phyloP scores from a whole-genome alignment of 805 yeast species.

The Phaffomyces thermotolerans region DNA sequence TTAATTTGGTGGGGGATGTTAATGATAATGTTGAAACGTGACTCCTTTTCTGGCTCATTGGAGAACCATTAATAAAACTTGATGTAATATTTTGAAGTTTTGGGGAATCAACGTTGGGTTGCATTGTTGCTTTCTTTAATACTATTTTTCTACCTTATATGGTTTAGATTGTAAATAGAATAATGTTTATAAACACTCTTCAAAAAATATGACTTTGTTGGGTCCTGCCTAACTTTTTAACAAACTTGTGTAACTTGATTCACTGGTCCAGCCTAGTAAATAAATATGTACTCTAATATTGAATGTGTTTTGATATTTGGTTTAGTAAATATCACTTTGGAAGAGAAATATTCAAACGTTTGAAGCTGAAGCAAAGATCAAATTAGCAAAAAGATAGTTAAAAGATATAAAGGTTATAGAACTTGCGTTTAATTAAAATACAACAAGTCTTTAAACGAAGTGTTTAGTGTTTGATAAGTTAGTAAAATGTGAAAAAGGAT shows the following conservation, averaged over 20 bases:
- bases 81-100: slow-evolving; percentile 9
- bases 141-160: too few relatives aligned
- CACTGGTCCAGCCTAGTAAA: slow-evolving; percentile 20
- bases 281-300: slow-evolving; percentile 1
- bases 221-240: slow-evolving; percentile 9
- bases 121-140: not conserved
- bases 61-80: slow-evolving; percentile 12
- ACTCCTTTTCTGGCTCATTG: slow-evolving; percentile 13
- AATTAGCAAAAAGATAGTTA: slow-evolving; percentile 2
- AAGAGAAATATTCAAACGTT: not conserved
- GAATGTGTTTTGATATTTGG: not conserved
- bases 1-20: slow-evolving; percentile 41
- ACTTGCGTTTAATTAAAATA: too few relatives aligned
- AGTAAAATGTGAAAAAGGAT: too few relatives aligned
- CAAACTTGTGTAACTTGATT: slow-evolving; percentile 5
- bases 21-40: slow-evolving; percentile 31
- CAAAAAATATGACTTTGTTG: not conserved
- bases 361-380: slow-evolving; percentile 8
- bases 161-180: too few relatives aligned
- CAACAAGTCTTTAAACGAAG: too few relatives aligned
- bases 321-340: not conserved
- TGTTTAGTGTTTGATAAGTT: too few relatives aligned
- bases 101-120: slow-evolving; percentile 15
- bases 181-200: not conserved
- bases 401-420: too few relatives aligned